Evolutionary conservation across 2,329 filamentous ascomycete species (phyloP), one percentile per base, ranked within the genome.

Genomic region (Fusarium bactridioides): DNA sequence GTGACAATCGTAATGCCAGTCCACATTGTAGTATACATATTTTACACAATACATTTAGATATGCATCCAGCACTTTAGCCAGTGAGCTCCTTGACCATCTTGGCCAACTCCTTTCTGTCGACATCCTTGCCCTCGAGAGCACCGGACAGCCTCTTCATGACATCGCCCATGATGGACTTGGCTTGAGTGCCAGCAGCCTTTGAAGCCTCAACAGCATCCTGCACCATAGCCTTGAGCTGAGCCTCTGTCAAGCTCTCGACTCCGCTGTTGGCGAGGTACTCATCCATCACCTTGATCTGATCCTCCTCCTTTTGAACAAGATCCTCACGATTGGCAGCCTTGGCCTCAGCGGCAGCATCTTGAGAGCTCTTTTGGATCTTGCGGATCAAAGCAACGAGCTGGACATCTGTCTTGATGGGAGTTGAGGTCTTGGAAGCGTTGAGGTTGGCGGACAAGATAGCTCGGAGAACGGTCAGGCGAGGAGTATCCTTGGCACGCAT

Each of bases 351-450:
- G 21, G 85, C 85, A 3, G 93, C 89, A 23, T 90, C 87, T 55
- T 86, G 83, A 8, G 87, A 85, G 4, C 86, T 84, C 47, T 87
- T 86, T 27, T 88, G 86, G 57, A 90, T 87, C 81, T 91, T 92
- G 71, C 89, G 87, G 62, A 96, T 86, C 54, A 95, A 84, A 12
- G 86, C 83, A 33, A 94, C 88, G 61, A 95, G 85, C 77, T 92
- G 89, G 71, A 88, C 86, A 80, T 95, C 92, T 27, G 89, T 93
- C 61, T 84, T 85, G 77, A 95, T 89, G n/a, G 93, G 93, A 43
- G 83, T 85, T 43, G 86, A 78, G 19, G 92, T 94, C 82, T 95
- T 95, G 79, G 90, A 91, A 38, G 92, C 90, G 81, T 94, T 95
- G 75, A 91, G 90, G 69, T 92, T 90, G 70, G 92, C 88, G 37